Base-by-base conservation (phyloP, 768 basidiomycete genomes). In the Xanthoconium purpureum region DNA sequence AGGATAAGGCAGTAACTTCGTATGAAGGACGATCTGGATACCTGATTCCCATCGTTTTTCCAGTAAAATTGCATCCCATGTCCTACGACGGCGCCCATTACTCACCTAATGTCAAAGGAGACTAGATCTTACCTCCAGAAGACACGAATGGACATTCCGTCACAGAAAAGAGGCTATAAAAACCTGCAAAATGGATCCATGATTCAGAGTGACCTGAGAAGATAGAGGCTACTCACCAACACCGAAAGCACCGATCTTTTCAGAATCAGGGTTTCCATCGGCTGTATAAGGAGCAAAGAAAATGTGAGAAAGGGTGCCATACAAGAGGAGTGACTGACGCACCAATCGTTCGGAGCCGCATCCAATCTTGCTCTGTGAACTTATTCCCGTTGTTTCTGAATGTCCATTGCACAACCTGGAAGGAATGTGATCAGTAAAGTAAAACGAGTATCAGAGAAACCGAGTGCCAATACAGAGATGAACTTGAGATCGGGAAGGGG, bases 221-320 rank as follows among this genome's bases (percentile, higher is more conserved):
- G 33, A 9, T 35, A 35, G 9, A 35, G 8, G 8, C 33, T 35
- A 15, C 37, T 6, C 14, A 82, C 87, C 88, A 17, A 91, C 89
- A 55, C 90, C 91, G 62, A 93, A 93, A n/a, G 94, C 93, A 14
- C 96, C 95, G 47, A 98, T 94, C 76, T 94, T 94, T 71, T 89
- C 86, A 70, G 95, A 91, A 61, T 94, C 90, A 0, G 94, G 94
- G 68, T 98, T 97, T 0, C 95, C 95, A 64, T 93, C 89, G 12
- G 94, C 95, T 85, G 62, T 6, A 2, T 24, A 4, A 24, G 24
- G 33, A 12, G 33, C 33, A 35, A 20, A 3, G n/a, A 45, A 18
- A 17, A 17, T 17, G 14, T 14, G 15, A 6, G 37, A 17, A 38
- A 49, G 14, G 30, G 42, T 28, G 5, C 15, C 5, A 2, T 2